These are phyloP conservation scores for Vigna angularis DNA, from an alignment of 306 rosid species.

Conservation along the genomic window DNA sequence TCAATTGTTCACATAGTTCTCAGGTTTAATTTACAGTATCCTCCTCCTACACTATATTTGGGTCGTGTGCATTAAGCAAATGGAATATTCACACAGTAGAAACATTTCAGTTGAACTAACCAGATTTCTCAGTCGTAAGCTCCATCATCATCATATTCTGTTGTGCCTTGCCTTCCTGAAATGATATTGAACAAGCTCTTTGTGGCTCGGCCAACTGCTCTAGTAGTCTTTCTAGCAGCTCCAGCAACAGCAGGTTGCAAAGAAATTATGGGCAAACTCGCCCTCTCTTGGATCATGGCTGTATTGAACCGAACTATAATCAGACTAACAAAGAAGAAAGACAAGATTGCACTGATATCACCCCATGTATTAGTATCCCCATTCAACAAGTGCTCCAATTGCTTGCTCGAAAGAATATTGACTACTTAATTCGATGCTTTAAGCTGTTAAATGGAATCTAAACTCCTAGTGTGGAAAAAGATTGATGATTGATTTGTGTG, in stretches of 20 bases:
- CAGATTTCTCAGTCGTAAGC: constrained; percentile 62
- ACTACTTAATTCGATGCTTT: background rate
- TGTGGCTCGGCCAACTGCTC: constrained; percentile 84
- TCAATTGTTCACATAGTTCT: constrained; percentile 29
- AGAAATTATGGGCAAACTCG: constrained; percentile 80
- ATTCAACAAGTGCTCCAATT: constrained; percentile 12
- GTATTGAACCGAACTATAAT: constrained; percentile 45
- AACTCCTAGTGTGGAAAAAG: background rate
- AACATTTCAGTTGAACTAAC: constrained; percentile 30
- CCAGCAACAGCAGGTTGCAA: constrained; percentile 84
- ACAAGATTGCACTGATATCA: constrained; percentile 2
- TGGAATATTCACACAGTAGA: constrained; percentile 40
- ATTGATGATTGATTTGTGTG: background rate
- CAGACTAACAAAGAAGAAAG: constrained; percentile 34
- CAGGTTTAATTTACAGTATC: constrained; percentile 29
- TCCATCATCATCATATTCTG: constrained; percentile 56
- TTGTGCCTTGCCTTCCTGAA: constrained; percentile 57
- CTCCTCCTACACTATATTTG: constrained; percentile 34
- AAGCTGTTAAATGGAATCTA: constrained; percentile 1
- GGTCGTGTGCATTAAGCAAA: constrained; percentile 3
- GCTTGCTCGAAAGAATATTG: constrained; percentile 3
- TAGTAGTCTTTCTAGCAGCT: constrained; percentile 92
- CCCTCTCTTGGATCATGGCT: constrained; percentile 97
- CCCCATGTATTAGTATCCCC: background rate
- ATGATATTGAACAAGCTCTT: constrained; percentile 72